These are phyloP conservation scores for Ceratobasidium sp. DNA, from an alignment of 1,284 basidiomycete genomes.

Conservation along the genomic window DNA sequence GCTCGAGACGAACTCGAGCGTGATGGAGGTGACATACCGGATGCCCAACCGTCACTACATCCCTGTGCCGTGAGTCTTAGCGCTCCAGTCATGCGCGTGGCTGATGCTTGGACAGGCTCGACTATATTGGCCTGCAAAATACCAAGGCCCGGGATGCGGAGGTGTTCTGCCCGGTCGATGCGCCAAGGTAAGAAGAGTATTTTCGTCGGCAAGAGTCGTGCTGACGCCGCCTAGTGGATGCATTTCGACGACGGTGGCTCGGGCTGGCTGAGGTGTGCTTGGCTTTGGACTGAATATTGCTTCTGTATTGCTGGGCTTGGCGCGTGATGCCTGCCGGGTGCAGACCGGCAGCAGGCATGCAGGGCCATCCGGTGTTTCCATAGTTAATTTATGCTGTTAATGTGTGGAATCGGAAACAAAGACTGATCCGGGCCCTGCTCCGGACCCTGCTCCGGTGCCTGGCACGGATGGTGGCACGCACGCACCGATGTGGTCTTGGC, in stretches of 20 bases:
- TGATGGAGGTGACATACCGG: slow-evolving; percentile 72
- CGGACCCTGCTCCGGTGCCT: background rate
- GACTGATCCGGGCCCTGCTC: background rate
- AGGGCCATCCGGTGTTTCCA: background rate
- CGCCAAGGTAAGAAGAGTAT: slow-evolving; percentile 65
- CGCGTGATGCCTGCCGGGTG: slow-evolving; percentile 3
- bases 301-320: slow-evolving; percentile 29
- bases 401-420: background rate
- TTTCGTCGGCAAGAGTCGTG: background rate
- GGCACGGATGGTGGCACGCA: background rate
- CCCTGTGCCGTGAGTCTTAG: slow-evolving; percentile 51
- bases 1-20: slow-evolving; percentile 66
- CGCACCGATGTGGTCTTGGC: background rate
- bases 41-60: slow-evolving; percentile 96
- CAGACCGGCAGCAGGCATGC: slow-evolving; percentile 5
- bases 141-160: slow-evolving; percentile 66
- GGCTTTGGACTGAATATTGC: background rate
- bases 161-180: slow-evolving; percentile 78
- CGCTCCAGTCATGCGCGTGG: background rate
- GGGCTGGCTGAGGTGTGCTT: slow-evolving; percentile 23
- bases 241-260: slow-evolving; percentile 34
- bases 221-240: slow-evolving; percentile 31
- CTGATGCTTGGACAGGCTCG: slow-evolving; percentile 21
- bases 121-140: slow-evolving; percentile 58
- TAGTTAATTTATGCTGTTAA: slow-evolving; percentile 13